A percentile compares a stretch with the other conserved stretches of the same genome.
phyloP scores from a whole-genome alignment of 1,284 basidiomycete genomes.

The Leccinum pachyderme region DNA sequence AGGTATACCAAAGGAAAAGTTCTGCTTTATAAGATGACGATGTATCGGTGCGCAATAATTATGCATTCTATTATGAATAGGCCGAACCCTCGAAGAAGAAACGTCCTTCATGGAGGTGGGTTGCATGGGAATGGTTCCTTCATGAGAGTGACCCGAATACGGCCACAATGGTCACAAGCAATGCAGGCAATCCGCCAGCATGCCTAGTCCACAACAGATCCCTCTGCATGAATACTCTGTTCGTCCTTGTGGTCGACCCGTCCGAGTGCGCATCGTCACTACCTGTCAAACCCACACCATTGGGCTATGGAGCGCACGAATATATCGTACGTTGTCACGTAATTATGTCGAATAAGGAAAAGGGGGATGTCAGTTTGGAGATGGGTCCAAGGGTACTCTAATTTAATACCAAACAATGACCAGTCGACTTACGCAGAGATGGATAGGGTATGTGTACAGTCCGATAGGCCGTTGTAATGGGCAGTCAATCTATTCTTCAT shows the following conservation, averaged over 20 bases:
- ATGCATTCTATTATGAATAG: background rate
- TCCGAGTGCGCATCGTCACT: conserved; percentile 24
- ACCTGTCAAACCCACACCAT: conserved; percentile 64
- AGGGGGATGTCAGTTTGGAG: background rate
- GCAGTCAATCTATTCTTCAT: conserved; percentile 1
- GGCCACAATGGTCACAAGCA: background rate
- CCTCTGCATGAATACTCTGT: conserved; percentile 33
- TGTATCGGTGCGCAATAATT: background rate
- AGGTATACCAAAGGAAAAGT: background rate
- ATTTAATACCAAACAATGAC: background rate
- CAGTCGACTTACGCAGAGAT: conserved; percentile 1
- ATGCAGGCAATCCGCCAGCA: background rate
- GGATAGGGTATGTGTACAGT: background rate
- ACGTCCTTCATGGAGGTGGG: background rate
- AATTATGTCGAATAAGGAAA: background rate
- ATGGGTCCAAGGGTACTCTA: background rate
- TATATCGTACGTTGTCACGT: background rate
- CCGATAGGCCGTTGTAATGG: conserved; percentile 1
- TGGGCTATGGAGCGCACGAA: conserved; percentile 43
- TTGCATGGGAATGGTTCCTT: background rate
- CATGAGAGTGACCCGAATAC: background rate
- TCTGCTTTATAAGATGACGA: background rate
- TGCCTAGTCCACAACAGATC: background rate
- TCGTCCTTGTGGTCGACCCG: conserved; percentile 46
- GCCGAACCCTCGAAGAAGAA: background rate